Conservation (phyloP, 1,139 yeast genomes). For the Yamadazyma kanchanaburiensis region DNA sequence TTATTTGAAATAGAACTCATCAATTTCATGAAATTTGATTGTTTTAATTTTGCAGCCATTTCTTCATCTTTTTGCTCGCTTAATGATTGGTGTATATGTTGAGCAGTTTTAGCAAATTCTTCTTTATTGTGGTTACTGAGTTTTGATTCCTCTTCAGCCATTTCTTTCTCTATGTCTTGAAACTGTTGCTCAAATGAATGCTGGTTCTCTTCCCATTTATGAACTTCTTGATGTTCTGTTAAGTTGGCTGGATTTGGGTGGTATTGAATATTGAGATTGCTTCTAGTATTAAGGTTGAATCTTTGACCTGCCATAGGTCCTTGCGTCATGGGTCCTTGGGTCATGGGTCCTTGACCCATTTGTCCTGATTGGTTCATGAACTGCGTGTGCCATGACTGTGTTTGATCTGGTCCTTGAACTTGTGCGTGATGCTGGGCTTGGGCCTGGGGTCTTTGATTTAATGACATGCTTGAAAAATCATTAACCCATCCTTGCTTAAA, state of each 20-base stretch:
- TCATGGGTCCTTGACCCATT: neutral
- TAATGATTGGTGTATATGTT: conserved; percentile 35
- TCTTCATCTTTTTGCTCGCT: conserved; percentile 16
- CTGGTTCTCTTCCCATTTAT: conserved; percentile 24
- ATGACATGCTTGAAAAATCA: conserved; percentile 29
- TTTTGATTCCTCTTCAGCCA: conserved; percentile 12
- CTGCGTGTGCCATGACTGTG: neutral
- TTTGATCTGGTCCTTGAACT: neutral
- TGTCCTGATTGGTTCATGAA: neutral
- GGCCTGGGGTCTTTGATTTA: conserved; percentile 7
- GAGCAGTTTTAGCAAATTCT: conserved; percentile 41
- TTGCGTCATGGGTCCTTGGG: too few relatives aligned
- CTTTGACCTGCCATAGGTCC: neutral
- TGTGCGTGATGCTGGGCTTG: neutral
- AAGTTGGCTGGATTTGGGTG: conserved; percentile 1
- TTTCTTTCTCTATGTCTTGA: conserved; percentile 33
- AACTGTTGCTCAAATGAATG: conserved; percentile 34
- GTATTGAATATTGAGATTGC: conserved; percentile 10
- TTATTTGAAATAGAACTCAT: conserved; percentile 39
- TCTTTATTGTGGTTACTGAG: conserved; percentile 22
- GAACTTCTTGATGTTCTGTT: conserved; percentile 31
- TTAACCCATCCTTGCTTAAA: conserved; percentile 25
- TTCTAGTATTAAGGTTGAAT: conserved; percentile 5
- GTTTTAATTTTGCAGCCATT: conserved; percentile 32
- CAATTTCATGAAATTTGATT: conserved; percentile 38